Evolutionary conservation across 352 stramenopile genomes (phyloP).

Genomic region (Globisporangium cederbergense): DNA sequence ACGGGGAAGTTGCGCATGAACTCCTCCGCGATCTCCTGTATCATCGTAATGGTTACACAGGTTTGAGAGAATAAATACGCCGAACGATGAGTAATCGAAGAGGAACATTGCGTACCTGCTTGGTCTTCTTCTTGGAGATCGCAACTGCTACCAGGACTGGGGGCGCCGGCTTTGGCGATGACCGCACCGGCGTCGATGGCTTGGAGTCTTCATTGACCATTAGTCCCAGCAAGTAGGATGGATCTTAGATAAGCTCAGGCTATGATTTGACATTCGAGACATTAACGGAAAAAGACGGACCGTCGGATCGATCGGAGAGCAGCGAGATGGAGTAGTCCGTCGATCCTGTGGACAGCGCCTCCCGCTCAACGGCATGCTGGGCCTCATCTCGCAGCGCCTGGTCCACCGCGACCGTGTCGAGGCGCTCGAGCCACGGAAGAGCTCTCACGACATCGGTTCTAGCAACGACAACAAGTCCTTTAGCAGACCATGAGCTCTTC

Average conservation of each 20-base stretch:
- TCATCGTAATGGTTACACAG: background rate
- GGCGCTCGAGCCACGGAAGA: conserved; percentile 45
- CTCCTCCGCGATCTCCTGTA: conserved; percentile 42
- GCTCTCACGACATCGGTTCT: conserved; percentile 35
- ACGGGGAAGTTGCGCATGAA: conserved; percentile 68
- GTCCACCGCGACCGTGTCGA: conserved; percentile 45
- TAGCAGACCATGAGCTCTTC: background rate
- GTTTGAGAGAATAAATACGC: too few species aligned
- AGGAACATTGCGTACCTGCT: conserved; percentile 7
- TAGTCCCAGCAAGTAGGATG: too few species aligned
- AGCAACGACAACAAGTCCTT: background rate
- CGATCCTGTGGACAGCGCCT: conserved; percentile 26
- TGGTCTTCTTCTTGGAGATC: conserved; percentile 9
- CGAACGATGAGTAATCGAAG: background rate
- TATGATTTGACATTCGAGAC: too few species aligned
- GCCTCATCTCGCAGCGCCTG: conserved; percentile 40
- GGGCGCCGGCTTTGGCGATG: background rate
- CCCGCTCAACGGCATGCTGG: conserved; percentile 35
- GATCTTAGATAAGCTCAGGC: too few species aligned
- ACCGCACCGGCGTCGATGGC: background rate
- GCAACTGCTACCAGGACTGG: background rate
- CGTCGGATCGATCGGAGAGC: conserved; percentile 25
- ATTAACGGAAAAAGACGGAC: background rate
- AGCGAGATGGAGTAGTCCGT: conserved; percentile 37
- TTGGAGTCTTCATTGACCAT: background rate